Evolutionary conservation across 768 basidiomycete genomes (phyloP).

Genomic region (Naganishia friedmannii): DNA sequence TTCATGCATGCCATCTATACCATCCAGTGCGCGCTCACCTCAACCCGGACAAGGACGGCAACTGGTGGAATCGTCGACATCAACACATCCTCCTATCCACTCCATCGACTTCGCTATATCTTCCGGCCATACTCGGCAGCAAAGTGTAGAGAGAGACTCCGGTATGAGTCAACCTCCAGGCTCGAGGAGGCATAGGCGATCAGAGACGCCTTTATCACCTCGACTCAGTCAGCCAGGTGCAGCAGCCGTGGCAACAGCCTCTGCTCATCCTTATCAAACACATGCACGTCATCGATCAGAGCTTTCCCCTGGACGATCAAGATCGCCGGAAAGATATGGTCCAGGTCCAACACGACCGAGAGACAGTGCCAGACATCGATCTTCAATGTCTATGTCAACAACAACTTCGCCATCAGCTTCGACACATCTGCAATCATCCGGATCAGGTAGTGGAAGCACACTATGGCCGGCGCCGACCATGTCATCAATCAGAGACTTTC

Average conservation of each 20-base stretch:
- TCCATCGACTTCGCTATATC: slow-evolving; percentile 1
- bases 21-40: slow-evolving; percentile 1
- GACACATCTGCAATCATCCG: not conserved
- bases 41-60: not conserved
- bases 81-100: not conserved
- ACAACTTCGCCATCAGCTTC: slow-evolving; percentile 6
- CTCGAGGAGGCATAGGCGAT: slow-evolving; percentile 10
- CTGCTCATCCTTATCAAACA: slow-evolving; percentile 13
- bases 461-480: slow-evolving; percentile 22
- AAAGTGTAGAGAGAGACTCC: not conserved
- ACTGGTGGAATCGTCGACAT: not conserved
- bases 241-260: slow-evolving; percentile 11
- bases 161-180: slow-evolving; percentile 17
- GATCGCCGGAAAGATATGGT: slow-evolving; percentile 17
- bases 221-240: slow-evolving; percentile 21
- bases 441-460: not conserved
- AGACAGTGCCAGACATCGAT: slow-evolving; percentile 11
- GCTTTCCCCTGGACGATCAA: slow-evolving; percentile 7
- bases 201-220: slow-evolving; percentile 17
- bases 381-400: not conserved
- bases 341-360: slow-evolving; percentile 11
- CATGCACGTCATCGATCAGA: slow-evolving; percentile 23
- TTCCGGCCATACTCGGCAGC: not conserved
- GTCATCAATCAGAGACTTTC: slow-evolving; percentile 14
- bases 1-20: slow-evolving; percentile 19